Evolutionary conservation across 2,329 filamentous ascomycete species (phyloP).

Genomic region (Colletotrichum musicola): DNA sequence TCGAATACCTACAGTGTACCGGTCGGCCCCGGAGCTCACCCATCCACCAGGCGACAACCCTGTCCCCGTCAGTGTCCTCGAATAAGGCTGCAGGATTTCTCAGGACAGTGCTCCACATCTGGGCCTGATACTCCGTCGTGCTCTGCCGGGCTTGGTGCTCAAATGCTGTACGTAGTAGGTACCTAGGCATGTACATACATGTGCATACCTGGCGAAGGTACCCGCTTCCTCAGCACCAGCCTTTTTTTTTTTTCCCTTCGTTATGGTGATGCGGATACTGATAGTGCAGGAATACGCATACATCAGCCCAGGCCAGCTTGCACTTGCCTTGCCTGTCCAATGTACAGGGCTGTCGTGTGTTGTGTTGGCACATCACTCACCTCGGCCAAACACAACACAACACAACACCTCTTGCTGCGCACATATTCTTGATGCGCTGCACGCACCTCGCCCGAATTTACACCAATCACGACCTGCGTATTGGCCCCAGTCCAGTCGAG

Average conservation of each 20-base stretch:
- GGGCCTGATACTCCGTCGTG: conserved; percentile 23
- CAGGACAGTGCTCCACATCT: conserved; percentile 20
- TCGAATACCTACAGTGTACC: background rate
- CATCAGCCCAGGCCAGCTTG: conserved; percentile 26
- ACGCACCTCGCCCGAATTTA: conserved; percentile 27
- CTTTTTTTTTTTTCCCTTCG: too few species aligned
- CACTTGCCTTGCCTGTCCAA: conserved; percentile 3
- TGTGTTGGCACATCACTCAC: conserved; percentile 33
- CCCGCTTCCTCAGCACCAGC: background rate
- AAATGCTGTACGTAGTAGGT: too few species aligned
- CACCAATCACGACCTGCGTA: conserved; percentile 25
- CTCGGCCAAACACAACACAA: conserved; percentile 28
- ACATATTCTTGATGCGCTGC: conserved; percentile 32
- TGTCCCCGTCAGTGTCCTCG: conserved; percentile 23
- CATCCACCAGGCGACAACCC: conserved; percentile 35
- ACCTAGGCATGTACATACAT: conserved; percentile 4
- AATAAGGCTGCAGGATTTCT: conserved; percentile 38
- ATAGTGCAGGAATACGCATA: background rate
- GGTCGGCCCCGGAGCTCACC: conserved; percentile 28
- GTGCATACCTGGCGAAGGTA: background rate
- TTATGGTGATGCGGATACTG: background rate
- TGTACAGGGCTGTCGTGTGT: conserved; percentile 1
- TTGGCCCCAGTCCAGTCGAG: conserved; percentile 9
- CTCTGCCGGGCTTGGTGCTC: conserved; percentile 22
- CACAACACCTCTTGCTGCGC: conserved; percentile 16